These are phyloP conservation scores for Heimioporus sp. DNA, from an alignment of 768 basidiomycete genomes.

Conservation along the genomic window DNA sequence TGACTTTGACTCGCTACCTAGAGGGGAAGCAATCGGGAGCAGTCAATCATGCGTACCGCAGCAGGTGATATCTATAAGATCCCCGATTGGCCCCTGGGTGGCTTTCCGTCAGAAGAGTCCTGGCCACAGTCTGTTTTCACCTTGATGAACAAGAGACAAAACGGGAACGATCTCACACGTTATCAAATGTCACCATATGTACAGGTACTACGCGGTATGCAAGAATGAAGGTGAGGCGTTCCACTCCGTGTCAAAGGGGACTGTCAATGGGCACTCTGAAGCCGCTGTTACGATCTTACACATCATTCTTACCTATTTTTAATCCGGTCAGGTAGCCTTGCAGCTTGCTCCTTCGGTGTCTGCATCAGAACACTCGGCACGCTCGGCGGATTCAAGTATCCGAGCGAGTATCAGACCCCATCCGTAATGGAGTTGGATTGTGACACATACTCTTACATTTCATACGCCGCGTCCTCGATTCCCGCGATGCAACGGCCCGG, in stretches of 20 bases:
- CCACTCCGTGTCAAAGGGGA: neutral
- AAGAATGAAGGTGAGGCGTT: neutral
- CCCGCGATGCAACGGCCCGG: neutral
- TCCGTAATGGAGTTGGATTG: neutral
- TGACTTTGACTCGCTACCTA: no score
- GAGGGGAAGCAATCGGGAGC: neutral
- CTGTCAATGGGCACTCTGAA: neutral
- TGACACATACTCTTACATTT: no score
- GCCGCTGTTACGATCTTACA: neutral
- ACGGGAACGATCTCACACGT: conserved; percentile 2
- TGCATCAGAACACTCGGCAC: no score
- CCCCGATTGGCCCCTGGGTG: neutral
- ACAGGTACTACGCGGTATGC: neutral
- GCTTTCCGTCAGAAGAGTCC: neutral
- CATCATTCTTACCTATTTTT: neutral
- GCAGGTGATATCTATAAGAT: neutral
- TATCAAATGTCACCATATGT: neutral
- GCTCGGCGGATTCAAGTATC: no score
- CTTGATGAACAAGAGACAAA: neutral
- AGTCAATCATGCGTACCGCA: neutral
- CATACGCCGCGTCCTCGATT: neutral
- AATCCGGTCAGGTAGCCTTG: no score
- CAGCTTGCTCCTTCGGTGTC: no score
- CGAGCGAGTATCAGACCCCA: neutral
- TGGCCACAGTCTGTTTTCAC: neutral